Percentiles rank a stretch among this genome's conserved stretches.
Conservation (phyloP, 2,329 filamentous ascomycete species). For the Colletotrichum tanaceti region DNA sequence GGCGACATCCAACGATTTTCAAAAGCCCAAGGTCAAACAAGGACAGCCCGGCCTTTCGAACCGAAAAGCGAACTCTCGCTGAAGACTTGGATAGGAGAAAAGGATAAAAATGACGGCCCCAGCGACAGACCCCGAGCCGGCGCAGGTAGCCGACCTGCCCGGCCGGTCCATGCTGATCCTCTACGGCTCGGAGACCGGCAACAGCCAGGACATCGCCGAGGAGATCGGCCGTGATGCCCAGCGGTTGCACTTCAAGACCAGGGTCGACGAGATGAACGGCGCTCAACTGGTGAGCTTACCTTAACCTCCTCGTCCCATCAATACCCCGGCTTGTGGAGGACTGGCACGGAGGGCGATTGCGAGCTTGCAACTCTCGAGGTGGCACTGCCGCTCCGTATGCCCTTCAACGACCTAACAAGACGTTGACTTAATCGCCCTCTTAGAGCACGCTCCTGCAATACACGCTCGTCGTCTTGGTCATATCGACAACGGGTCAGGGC, state of each 20-base stretch:
- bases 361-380: too few species aligned
- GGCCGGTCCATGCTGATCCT: constrained; percentile 72
- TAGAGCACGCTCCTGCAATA: constrained; percentile 64
- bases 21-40: too few species aligned
- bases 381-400: neutral
- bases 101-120: constrained; percentile 18
- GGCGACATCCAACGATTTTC: neutral
- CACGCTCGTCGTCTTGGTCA: constrained; percentile 78
- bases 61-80: too few species aligned
- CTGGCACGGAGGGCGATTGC: neutral
- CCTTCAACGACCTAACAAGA: constrained; percentile 6
- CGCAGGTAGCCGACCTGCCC: constrained; percentile 45
- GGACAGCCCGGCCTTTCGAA: too few species aligned
- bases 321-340: too few species aligned
- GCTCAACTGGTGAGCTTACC: constrained; percentile 74
- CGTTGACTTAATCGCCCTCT: constrained; percentile 1
- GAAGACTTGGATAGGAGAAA: neutral
- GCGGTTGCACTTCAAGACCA: constrained; percentile 81
- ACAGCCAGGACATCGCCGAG: constrained; percentile 89
- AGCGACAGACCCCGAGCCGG: constrained; percentile 37
- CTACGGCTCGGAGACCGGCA: constrained; percentile 96
- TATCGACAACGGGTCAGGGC: constrained; percentile 95
- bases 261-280: constrained; percentile 81
- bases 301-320: neutral
- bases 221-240: constrained; percentile 81